Base-by-base conservation (phyloP, 768 basidiomycete genomes). In the Boletus rubescentipes region DNA sequence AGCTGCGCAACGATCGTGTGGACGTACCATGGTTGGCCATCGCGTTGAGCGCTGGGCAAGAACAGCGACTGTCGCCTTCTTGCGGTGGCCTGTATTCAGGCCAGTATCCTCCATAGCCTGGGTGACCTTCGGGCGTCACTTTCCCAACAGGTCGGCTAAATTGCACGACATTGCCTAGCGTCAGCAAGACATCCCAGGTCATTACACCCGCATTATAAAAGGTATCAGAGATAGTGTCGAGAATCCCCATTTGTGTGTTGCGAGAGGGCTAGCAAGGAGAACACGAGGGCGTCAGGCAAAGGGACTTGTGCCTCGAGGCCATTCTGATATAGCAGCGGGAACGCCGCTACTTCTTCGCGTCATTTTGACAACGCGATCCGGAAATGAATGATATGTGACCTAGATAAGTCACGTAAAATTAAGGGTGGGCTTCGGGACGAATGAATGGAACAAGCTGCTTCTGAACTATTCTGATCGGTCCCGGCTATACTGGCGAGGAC, bases 21-120 rank as follows among this genome's bases (percentile, higher is more conserved):
- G 2, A 59, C 61, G n/a, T 37, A 90, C 90, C 91, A 55, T 92
- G 90, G 65, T 92, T 92, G 8, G 90, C 88, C 81, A 93, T 75
- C 0, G 87, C 85, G 59, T 93, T 92, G 54, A 92, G 66, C 12
- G 80, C 88, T 1, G 89, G 89, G 58, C 89, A 91, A 1, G 84
- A 80, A 56, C 81, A 81, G 3, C 90, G 75, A 61, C 88, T 89
- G 59, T 91, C 89, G 1, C 80, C 81, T 9, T 82, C 76, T 52
- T 67, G 69, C 10, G 87, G 79, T 2, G 84, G 68, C 1, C 76
- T 69, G 62, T 78, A 90, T 61, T 85, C 81, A 0, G 89, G 87
- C 89, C 89, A 91, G 46, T 77, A 66, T 0, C 88, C 87, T n/a
- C 75, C 80, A 44, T 72, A 77, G 0, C 86, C 87, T 3, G 81